phyloP scores from a whole-genome alignment of 192 early-diverging fungal genomes.

The Mortierella alpina region DNA sequence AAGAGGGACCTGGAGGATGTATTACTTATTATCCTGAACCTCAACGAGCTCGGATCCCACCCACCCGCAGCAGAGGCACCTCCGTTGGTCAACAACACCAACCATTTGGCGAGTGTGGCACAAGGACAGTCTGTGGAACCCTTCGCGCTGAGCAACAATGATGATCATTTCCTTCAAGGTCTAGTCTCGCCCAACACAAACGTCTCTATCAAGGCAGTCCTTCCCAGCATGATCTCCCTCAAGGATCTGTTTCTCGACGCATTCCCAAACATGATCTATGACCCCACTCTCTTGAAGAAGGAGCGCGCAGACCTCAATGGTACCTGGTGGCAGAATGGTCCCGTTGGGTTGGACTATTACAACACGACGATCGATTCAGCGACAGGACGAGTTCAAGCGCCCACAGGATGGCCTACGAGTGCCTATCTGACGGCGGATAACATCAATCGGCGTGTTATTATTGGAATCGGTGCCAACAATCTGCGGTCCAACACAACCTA shows the following conservation, averaged over 20 bases:
- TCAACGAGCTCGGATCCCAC: slow-evolving; percentile 35
- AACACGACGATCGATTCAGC: slow-evolving; percentile 23
- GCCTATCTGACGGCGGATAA: slow-evolving; percentile 8
- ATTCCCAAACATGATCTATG: slow-evolving; percentile 30
- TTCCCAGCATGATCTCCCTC: slow-evolving; percentile 27
- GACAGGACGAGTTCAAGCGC: slow-evolving; percentile 10
- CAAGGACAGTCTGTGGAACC: no score
- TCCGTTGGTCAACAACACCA: neutral
- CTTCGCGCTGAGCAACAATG: neutral
- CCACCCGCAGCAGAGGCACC: neutral
- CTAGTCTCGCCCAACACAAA: slow-evolving; percentile 45
- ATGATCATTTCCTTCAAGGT: slow-evolving; percentile 21
- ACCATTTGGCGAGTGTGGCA: neutral
- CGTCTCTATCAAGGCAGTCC: slow-evolving; percentile 20
- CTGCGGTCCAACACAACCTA: slow-evolving; percentile 28
- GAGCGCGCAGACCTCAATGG: slow-evolving; percentile 18
- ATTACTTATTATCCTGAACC: slow-evolving; percentile 28
- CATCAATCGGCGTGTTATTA: slow-evolving; percentile 17
- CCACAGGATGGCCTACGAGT: slow-evolving; percentile 50
- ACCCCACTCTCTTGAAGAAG: slow-evolving; percentile 9
- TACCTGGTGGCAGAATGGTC: slow-evolving; percentile 36
- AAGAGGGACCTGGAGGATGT: slow-evolving; percentile 26
- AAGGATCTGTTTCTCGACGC: slow-evolving; percentile 31
- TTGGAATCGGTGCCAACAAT: slow-evolving; percentile 34
- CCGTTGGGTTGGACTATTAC: slow-evolving; percentile 46